phyloP scores from a whole-genome alignment of 768 basidiomycete species.

The Russula foetens region DNA sequence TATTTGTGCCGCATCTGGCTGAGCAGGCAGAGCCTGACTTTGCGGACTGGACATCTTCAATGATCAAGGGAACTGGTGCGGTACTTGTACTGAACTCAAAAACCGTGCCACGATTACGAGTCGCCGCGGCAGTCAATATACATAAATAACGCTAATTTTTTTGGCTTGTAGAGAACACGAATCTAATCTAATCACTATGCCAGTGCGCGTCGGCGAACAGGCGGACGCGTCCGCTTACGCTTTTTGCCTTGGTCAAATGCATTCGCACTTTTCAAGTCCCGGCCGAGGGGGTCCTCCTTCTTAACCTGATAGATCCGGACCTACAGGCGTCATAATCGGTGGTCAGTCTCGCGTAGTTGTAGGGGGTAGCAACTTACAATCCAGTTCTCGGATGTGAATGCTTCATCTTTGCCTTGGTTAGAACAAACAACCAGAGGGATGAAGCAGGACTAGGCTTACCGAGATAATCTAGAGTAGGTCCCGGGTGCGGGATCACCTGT shows the following conservation, averaged over 20 bases:
- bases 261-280: constrained; percentile 83
- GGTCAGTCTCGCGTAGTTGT: not conserved
- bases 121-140: not conserved
- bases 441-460: constrained; percentile 40
- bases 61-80: not conserved
- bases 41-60: not conserved
- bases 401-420: constrained; percentile 59
- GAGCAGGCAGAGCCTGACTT: not conserved
- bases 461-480: constrained; percentile 81
- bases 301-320: constrained; percentile 93
- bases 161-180: not conserved
- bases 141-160: not conserved
- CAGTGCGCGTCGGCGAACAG: constrained; percentile 45
- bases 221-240: constrained; percentile 72
- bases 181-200: constrained; percentile 24
- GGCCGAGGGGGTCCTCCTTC: constrained; percentile 85
- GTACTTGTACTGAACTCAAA: no score
- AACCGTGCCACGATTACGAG: no score
- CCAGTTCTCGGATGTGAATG: constrained; percentile 99
- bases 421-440: not conserved
- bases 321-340: constrained; percentile 27
- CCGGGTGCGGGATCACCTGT: constrained; percentile 67
- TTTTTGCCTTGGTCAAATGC: constrained; percentile 85
- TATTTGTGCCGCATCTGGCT: not conserved
- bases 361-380: constrained; percentile 50